phyloP scores from a whole-genome alignment of 2,329 filamentous ascomycete species.

The Thermoascus crustaceus region DNA sequence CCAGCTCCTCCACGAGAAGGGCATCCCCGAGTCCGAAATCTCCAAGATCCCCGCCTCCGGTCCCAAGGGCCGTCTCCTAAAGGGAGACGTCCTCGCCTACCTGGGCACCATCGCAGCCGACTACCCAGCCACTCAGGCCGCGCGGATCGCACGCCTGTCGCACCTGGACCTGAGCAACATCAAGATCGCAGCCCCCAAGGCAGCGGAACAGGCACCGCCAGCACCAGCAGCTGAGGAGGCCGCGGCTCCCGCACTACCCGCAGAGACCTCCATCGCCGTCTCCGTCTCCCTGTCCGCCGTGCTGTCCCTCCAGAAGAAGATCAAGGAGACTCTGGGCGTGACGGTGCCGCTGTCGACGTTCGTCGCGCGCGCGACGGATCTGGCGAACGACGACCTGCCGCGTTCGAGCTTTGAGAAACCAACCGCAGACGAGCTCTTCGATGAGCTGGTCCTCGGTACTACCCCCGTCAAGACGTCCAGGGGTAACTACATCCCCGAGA shows the following conservation, averaged over 20 bases:
- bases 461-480: conserved; percentile 36
- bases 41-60: conserved; percentile 80
- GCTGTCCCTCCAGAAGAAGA: conserved; percentile 68
- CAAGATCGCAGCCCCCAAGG: conserved; percentile 56
- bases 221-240: conserved; percentile 25
- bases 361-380: conserved; percentile 70
- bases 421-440: conserved; percentile 75
- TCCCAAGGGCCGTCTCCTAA: conserved; percentile 78
- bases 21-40: conserved; percentile 65
- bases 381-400: conserved; percentile 83
- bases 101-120: conserved; percentile 67
- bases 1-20: conserved; percentile 70
- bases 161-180: conserved; percentile 95
- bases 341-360: conserved; percentile 80
- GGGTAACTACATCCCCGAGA: conserved; percentile 64
- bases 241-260: conserved; percentile 19
- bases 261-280: conserved; percentile 49
- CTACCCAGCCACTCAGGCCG: conserved; percentile 63
- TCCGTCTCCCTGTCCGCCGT: conserved; percentile 73
- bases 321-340: conserved; percentile 69
- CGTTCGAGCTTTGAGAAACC: conserved; percentile 55
- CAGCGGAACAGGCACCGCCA: conserved; percentile 16
- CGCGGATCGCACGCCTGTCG: conserved; percentile 63
- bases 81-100: conserved; percentile 90
- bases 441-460: conserved; percentile 71